Evolutionary conservation across 345 rosid genomes (phyloP).

Genomic region (Eucalyptus camaldulensis): DNA sequence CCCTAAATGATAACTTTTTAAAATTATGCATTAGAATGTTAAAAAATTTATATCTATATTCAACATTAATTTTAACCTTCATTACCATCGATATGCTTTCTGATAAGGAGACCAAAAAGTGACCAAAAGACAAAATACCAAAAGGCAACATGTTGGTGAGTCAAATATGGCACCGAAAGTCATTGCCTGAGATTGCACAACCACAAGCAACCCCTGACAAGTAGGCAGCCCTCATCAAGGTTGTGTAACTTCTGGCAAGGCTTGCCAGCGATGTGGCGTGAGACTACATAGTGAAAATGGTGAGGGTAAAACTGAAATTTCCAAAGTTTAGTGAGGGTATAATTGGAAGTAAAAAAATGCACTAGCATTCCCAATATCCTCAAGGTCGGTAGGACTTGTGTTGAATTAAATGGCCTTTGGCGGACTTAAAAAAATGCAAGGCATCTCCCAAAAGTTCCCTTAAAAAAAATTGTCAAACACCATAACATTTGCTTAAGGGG

Average conservation of each 20-base stretch:
- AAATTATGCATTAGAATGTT: not conserved
- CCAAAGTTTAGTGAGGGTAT: not conserved
- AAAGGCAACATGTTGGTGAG: not conserved
- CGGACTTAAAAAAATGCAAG: not conserved
- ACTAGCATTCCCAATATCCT: not conserved
- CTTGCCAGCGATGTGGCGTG: not conserved
- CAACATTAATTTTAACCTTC: not conserved
- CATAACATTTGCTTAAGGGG: not conserved
- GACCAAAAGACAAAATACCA: not conserved
- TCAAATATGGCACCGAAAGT: not conserved
- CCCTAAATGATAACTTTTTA: not conserved
- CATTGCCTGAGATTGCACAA: accelerated
- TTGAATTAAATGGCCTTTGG: not conserved
- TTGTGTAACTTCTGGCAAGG: not conserved
- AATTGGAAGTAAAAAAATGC: not conserved
- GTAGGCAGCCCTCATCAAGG: not conserved
- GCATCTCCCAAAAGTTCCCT: not conserved
- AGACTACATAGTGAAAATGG: not conserved
- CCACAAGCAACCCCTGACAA: not conserved
- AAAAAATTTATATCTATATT: no score
- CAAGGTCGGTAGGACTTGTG: not conserved
- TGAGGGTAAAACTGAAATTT: not conserved
- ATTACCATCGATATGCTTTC: not conserved
- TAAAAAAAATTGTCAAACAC: not conserved
- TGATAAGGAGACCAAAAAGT: not conserved